Evolutionary conservation across 805 yeast species (phyloP).

Genomic region (Ogataea salicorniae): DNA sequence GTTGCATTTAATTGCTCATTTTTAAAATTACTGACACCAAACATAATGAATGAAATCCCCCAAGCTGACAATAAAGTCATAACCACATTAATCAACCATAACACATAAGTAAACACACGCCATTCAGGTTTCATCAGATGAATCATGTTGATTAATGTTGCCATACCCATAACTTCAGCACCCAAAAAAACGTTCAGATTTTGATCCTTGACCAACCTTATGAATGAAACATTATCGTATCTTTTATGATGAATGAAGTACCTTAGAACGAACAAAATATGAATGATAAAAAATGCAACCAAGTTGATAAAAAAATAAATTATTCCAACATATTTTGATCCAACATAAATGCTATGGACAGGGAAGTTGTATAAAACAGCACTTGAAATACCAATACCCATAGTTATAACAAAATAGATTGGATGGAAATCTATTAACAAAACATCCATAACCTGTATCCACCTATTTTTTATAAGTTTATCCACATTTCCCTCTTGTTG

Average conservation of each 20-base stretch:
- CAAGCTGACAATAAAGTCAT: conserved; percentile 56
- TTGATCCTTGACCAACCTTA: conserved; percentile 34
- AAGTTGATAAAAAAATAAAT: conserved; percentile 60
- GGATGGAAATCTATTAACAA: conserved; percentile 38
- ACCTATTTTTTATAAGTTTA: background rate
- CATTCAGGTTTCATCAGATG: conserved; percentile 37
- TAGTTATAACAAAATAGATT: conserved; percentile 64
- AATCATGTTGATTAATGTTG: conserved; percentile 58
- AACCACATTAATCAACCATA: conserved; percentile 71
- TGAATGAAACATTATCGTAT: conserved; percentile 18
- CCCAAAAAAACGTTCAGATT: conserved; percentile 63
- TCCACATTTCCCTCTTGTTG: background rate
- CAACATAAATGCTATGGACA: conserved; percentile 38
- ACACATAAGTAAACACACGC: conserved; percentile 46
- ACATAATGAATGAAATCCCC: conserved; percentile 51
- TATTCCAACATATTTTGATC: conserved; percentile 40
- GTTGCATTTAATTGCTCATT: conserved; percentile 46
- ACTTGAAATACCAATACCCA: conserved; percentile 81
- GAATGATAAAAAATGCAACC: conserved; percentile 39
- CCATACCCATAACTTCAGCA: conserved; percentile 74
- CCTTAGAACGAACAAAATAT: conserved; percentile 35
- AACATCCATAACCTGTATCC: conserved; percentile 5
- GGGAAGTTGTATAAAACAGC: conserved; percentile 62
- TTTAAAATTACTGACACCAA: conserved; percentile 30
- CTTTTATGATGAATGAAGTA: conserved; percentile 34